phyloP scores from a whole-genome alignment of 2,329 filamentous ascomycete genomes.

The Pseudophaeomoniella oleicola region DNA sequence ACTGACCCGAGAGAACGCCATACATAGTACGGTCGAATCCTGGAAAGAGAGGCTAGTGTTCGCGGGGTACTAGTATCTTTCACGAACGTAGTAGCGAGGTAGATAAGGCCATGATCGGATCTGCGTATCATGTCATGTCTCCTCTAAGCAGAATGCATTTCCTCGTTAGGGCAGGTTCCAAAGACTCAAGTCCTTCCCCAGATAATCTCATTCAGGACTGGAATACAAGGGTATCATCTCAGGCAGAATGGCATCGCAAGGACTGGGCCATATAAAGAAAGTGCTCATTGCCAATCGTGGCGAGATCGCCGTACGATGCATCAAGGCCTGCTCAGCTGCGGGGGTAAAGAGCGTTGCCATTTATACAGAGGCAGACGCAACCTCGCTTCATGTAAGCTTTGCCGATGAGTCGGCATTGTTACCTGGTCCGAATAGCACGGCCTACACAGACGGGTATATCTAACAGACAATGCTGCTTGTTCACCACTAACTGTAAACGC shows the following conservation, averaged over 20 bases:
- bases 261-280: constrained; percentile 23
- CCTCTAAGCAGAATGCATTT: too few relatives aligned
- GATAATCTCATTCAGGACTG: too few relatives aligned
- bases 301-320: constrained; percentile 41
- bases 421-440: constrained; percentile 30
- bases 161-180: too few relatives aligned
- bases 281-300: constrained; percentile 46
- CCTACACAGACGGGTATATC: constrained; percentile 23
- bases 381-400: constrained; percentile 37
- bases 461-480: too few relatives aligned
- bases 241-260: background rate
- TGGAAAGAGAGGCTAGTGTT: too few relatives aligned
- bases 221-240: constrained; percentile 3
- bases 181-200: too few relatives aligned
- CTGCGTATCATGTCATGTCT: too few relatives aligned
- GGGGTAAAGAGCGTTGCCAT: constrained; percentile 39
- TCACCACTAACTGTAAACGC: background rate
- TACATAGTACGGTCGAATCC: too few relatives aligned
- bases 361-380: constrained; percentile 42
- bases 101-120: too few relatives aligned
- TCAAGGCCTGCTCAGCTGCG: constrained; percentile 21
- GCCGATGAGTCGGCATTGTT: constrained; percentile 41
- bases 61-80: too few relatives aligned
- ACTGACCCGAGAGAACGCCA: too few relatives aligned
- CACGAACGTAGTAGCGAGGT: too few relatives aligned